phyloP scores from a whole-genome alignment of 352 stramenopile species.

The Globisporangium solare region DNA sequence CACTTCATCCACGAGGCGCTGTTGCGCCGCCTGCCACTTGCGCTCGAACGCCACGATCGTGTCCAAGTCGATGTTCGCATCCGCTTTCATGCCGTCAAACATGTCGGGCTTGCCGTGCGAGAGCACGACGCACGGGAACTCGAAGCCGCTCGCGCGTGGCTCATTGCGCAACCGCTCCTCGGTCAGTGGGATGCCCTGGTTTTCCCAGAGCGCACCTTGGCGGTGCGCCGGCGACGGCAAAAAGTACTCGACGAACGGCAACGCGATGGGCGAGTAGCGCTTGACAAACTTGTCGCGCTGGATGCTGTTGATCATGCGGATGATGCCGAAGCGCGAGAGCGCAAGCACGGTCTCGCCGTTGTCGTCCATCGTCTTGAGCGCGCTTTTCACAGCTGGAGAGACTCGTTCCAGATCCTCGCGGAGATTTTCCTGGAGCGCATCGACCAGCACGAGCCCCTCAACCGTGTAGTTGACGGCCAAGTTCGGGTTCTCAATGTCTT shows the following conservation, averaged over 20 bases:
- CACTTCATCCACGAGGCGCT: slow-evolving; percentile 39
- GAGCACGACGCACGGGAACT: slow-evolving; percentile 66
- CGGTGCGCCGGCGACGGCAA: slow-evolving; percentile 62
- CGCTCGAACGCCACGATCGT: slow-evolving; percentile 45
- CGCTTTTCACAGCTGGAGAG: slow-evolving; percentile 46
- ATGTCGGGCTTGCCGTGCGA: slow-evolving; percentile 59
- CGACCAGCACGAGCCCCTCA: slow-evolving; percentile 65
- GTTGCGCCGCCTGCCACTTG: slow-evolving; percentile 67
- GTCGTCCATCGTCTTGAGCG: slow-evolving; percentile 50
- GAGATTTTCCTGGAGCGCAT: slow-evolving; percentile 65
- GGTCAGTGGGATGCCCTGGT: slow-evolving; percentile 46
- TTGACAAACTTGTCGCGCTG: slow-evolving; percentile 48
- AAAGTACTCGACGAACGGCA: slow-evolving; percentile 64
- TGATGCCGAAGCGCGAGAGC: slow-evolving; percentile 51
- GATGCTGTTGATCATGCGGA: slow-evolving; percentile 64
- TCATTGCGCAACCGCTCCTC: slow-evolving; percentile 54
- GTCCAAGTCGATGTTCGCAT: slow-evolving; percentile 34
- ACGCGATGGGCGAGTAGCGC: slow-evolving; percentile 47
- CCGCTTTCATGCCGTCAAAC: slow-evolving; percentile 66
- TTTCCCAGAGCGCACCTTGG: slow-evolving; percentile 47
- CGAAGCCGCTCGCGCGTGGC: slow-evolving; percentile 17
- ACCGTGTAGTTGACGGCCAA: slow-evolving; percentile 22
- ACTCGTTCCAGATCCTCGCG: slow-evolving; percentile 55
- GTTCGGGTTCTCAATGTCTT: slow-evolving; percentile 29
- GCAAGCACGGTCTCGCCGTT: slow-evolving; percentile 56